Evolutionary conservation across 768 basidiomycete species (phyloP).

Genomic region (Termitomyces sp.): DNA sequence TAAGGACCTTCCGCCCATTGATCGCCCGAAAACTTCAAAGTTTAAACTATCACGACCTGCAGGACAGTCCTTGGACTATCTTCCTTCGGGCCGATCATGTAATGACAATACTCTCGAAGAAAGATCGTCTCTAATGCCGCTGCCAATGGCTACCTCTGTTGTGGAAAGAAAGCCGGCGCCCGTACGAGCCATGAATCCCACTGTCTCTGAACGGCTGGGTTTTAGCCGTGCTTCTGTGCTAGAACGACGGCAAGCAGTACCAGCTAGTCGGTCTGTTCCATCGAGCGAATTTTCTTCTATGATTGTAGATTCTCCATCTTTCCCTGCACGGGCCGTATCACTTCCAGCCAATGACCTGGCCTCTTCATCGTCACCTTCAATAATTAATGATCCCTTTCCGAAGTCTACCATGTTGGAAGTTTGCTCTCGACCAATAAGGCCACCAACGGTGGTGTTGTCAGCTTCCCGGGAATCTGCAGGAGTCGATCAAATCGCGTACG

Average conservation of each 20-base stretch:
- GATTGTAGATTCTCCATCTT: conserved; percentile 34
- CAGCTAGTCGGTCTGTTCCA: background rate
- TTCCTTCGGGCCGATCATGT: conserved; percentile 3
- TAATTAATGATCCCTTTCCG: conserved; percentile 13
- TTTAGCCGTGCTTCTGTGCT: conserved; percentile 4
- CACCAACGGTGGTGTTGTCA: conserved; percentile 8
- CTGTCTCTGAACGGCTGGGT: conserved; percentile 22
- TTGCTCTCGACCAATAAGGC: conserved; percentile 4
- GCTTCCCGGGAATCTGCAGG: background rate
- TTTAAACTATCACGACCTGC: conserved; percentile 40
- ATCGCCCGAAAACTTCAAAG: conserved; percentile 36
- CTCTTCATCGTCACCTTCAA: conserved; percentile 1
- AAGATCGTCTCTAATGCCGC: conserved; percentile 24
- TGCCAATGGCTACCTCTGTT: conserved; percentile 5
- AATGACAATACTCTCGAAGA: conserved; percentile 18
- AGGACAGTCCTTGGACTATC: conserved; percentile 17
- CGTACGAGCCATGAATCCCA: conserved; percentile 1
- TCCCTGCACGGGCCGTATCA: conserved; percentile 19
- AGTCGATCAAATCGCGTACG: background rate
- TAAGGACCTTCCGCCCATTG: conserved; percentile 22
- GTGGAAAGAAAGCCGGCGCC: conserved; percentile 25
- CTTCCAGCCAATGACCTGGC: conserved; percentile 2
- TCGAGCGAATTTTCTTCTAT: conserved; percentile 20
- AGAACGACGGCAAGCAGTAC: conserved; percentile 4
- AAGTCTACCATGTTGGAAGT: background rate